Evolutionary conservation across 352 stramenopile genomes (phyloP), one percentile per base, ranked within the genome.

Genomic region (Pythium coloratum): DNA sequence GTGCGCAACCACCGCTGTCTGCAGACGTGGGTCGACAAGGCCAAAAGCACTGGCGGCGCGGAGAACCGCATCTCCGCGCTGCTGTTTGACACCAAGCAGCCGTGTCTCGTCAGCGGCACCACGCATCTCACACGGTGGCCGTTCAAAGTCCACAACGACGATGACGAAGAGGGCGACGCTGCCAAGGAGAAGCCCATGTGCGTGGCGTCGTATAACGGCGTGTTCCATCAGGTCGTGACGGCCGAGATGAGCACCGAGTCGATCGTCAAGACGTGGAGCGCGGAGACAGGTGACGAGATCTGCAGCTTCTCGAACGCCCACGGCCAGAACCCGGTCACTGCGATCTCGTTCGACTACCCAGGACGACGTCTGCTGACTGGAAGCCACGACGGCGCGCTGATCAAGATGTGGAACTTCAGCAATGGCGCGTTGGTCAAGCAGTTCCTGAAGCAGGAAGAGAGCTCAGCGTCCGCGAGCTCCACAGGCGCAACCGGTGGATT

Each of bases 401-500:
- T 97, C 42, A 93, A 94, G 66, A 88, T 97, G 73, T 97, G 89
- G 89, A 97, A 97, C 62, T 97, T 96, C 69, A 91, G 84, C 73
- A 97, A 94, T 55, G 89, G 89, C 13, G 81, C 82, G 14, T 74
- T 92, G 18, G 84, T 96, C 3, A 95, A 94, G 61, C 84, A 92
- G 55, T 90, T 94, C 44, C 69, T 90, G 57, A 95, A 94, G 59
- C 70, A 89, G 18, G 77, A 86, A 53, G 69, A 67, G 1, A 56
- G 32, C 33, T 53, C 46, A 30, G 32, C 33, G 32, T 30, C 55
- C 12, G 50, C 32, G 12, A 32, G 32, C 33, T 49, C 32, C 12
- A 32, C 26, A 8, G 20, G 32, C 16, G 34, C 34, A 6, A 67
- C 34, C 40, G 26, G 18, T 42, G 61, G 28, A 16, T n/a, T 0